These are phyloP conservation scores for Glycine soja DNA, from an alignment of 306 rosid genomes.

Conservation along the genomic window DNA sequence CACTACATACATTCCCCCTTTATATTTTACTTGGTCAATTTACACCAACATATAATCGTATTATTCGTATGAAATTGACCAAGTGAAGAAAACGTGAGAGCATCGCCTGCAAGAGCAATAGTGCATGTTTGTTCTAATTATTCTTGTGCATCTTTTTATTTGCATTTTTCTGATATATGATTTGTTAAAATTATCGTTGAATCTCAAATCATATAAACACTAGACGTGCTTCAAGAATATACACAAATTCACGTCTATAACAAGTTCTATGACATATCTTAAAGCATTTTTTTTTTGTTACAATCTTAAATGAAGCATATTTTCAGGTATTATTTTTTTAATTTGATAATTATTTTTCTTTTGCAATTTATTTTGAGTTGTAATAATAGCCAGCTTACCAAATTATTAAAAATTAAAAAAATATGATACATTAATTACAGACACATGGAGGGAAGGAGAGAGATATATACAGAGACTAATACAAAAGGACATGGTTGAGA, in stretches of 20 bases:
- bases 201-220: background rate
- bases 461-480: background rate
- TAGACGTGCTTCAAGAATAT: background rate
- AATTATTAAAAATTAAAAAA: background rate
- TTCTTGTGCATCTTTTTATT: background rate
- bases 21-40: background rate
- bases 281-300: background rate
- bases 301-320: background rate
- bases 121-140: background rate
- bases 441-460: background rate
- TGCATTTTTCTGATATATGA: background rate
- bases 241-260: too few relatives aligned
- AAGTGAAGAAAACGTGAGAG: conserved; percentile 2
- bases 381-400: background rate
- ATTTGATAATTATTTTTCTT: background rate
- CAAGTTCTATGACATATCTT: background rate
- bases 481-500: background rate
- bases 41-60: background rate
- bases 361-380: background rate
- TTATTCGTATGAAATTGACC: background rate
- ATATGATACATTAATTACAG: background rate
- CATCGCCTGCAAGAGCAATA: background rate
- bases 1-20: background rate
- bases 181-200: background rate
- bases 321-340: background rate